Conservation (phyloP, 345 rosid species). For the Draba incana region DNA sequence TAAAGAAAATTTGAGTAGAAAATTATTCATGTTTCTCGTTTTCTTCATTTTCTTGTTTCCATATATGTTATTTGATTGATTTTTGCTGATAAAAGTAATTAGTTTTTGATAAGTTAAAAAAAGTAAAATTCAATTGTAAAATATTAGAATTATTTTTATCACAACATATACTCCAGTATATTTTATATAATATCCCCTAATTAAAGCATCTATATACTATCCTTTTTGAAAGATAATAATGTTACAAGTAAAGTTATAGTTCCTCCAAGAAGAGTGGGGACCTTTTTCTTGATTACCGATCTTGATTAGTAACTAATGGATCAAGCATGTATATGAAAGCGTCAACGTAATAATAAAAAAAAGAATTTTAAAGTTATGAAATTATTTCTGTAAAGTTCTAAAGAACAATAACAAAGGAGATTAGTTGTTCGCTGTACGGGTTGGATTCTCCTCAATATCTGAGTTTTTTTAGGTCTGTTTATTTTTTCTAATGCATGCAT, state of each 20-base stretch:
- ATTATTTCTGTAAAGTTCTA: neutral
- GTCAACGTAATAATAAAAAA: neutral
- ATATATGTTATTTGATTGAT: too few species aligned
- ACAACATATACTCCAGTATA: too few species aligned
- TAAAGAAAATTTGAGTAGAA: too few species aligned
- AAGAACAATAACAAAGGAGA: constrained; percentile 17
- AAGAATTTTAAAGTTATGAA: neutral
- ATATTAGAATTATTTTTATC: too few species aligned
- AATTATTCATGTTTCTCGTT: too few species aligned
- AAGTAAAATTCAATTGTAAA: too few species aligned
- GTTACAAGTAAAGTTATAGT: constrained; percentile 25
- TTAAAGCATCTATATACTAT: neutral
- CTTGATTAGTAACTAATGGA: constrained; percentile 28
- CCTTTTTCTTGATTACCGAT: constrained; percentile 38
- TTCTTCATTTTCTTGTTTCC: too few species aligned
- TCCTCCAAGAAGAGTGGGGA: constrained; percentile 32
- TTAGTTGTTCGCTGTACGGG: constrained; percentile 25
- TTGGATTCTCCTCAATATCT: constrained; percentile 31
- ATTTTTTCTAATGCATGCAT: constrained; percentile 31
- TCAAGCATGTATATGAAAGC: constrained; percentile 12
- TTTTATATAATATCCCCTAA: neutral
- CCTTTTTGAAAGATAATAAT: constrained; percentile 2
- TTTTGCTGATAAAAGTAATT: too few species aligned
- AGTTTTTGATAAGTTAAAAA: too few species aligned
- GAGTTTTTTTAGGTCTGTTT: constrained; percentile 20